Evolutionary conservation across 148 eudicot species (phyloP).

Genomic region (Limonium bicolor): DNA sequence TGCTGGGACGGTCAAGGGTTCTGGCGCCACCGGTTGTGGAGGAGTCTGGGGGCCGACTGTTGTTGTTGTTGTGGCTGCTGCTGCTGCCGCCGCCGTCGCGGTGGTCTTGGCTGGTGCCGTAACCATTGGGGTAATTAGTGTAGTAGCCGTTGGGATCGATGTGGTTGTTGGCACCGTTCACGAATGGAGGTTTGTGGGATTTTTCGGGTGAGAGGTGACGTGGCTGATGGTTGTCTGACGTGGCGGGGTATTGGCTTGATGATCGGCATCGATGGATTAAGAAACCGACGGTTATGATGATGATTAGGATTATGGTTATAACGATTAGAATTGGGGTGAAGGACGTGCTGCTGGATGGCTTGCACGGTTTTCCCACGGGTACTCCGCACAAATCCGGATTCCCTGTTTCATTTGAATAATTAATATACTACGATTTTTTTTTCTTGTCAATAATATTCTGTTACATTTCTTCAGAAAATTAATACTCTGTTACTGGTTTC

Average conservation of each 20-base stretch:
- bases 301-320: slow-evolving; percentile 9
- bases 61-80: not conserved
- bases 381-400: slow-evolving; percentile 31
- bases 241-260: no score
- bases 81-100: not conserved
- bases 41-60: not conserved
- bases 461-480: not conserved
- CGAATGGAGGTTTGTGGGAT: not conserved
- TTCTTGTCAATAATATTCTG: not conserved
- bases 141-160: no score
- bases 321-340: slow-evolving; percentile 8
- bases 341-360: not conserved
- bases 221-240: not conserved
- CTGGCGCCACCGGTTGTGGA: slow-evolving; percentile 6
- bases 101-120: not conserved
- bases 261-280: slow-evolving; percentile 2
- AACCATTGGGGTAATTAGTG: no score
- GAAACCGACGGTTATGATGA: slow-evolving; percentile 14
- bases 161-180: no score
- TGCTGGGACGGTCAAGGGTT: slow-evolving; percentile 19
- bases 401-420: slow-evolving; percentile 13
- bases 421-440: not conserved
- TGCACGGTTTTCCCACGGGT: slow-evolving; percentile 16
- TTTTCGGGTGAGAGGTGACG: slow-evolving; percentile 5
- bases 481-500: no score